phyloP scores from a whole-genome alignment of 129 eudicot species.

The Chrysanthemum seticuspe region DNA sequence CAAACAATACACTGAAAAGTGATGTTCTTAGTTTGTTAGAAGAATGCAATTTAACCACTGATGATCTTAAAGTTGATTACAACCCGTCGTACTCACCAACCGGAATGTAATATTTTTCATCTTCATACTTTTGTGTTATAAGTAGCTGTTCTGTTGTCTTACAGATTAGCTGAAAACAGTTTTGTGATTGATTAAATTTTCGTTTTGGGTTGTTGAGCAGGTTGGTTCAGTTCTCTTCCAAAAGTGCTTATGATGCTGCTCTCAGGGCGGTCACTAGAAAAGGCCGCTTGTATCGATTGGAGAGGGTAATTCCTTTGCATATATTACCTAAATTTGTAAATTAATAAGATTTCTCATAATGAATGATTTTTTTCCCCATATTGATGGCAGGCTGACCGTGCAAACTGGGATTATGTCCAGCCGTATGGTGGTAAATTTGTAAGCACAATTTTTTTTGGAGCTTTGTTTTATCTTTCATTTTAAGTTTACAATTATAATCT shows the following conservation, averaged over 20 bases:
- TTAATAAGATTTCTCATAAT: constrained; percentile 4
- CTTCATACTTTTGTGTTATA: neutral
- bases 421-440: constrained; percentile 72
- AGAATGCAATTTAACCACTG: constrained; percentile 41
- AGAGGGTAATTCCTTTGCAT: constrained; percentile 38
- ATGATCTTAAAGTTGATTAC: constrained; percentile 69
- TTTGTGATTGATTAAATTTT: constrained; percentile 3
- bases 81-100: constrained; percentile 27
- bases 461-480: too few relatives aligned
- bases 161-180: neutral
- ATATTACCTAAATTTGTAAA: neutral
- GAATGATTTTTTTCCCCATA: neutral
- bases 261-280: constrained; percentile 33
- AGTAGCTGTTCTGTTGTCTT: neutral
- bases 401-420: constrained; percentile 48
- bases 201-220: constrained; percentile 40
- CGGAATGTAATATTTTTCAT: constrained; percentile 49
- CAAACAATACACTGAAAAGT: constrained; percentile 49
- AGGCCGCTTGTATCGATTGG: constrained; percentile 52
- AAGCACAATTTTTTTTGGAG: too few relatives aligned
- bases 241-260: constrained; percentile 47
- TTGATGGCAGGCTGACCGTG: constrained; percentile 43
- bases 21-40: constrained; percentile 67
- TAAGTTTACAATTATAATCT: too few relatives aligned
- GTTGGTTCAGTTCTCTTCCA: constrained; percentile 67